phyloP scores from a whole-genome alignment of 352 stramenopile species.

The Globisporangium abappressorium region DNA sequence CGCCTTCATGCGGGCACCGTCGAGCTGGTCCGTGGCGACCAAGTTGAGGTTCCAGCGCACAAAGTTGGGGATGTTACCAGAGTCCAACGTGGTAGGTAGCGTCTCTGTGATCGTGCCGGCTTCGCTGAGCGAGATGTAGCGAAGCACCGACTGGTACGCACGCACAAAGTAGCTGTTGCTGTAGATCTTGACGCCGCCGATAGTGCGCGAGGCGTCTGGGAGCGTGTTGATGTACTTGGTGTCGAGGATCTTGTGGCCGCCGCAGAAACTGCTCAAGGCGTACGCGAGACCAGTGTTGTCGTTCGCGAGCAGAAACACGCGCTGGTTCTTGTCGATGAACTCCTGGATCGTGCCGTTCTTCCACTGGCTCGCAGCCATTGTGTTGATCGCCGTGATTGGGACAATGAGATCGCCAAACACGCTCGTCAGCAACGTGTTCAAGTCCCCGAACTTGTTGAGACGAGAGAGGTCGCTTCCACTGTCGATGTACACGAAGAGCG shows the following conservation, averaged over 20 bases:
- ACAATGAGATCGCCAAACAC: slow-evolving; percentile 45
- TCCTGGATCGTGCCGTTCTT: slow-evolving; percentile 44
- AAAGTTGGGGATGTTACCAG: slow-evolving; percentile 37
- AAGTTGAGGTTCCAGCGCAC: slow-evolving; percentile 56
- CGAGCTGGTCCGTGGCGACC: slow-evolving; percentile 51
- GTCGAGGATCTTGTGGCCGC: slow-evolving; percentile 39
- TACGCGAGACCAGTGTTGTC: slow-evolving; percentile 51
- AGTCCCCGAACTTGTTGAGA: slow-evolving; percentile 37
- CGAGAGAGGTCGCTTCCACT: slow-evolving; percentile 41
- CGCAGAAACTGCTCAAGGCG: slow-evolving; percentile 42
- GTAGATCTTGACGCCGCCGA: slow-evolving; percentile 28
- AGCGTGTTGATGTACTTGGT: slow-evolving; percentile 33
- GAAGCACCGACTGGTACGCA: slow-evolving; percentile 45
- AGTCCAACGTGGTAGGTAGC: slow-evolving; percentile 30
- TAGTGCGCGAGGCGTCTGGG: slow-evolving; percentile 37
- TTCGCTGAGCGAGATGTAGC: slow-evolving; percentile 53
- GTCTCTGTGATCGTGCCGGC: slow-evolving; percentile 16
- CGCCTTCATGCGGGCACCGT: slow-evolving; percentile 40
- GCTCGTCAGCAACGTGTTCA: slow-evolving; percentile 42
- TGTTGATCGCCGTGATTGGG: slow-evolving; percentile 36
- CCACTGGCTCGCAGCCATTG: slow-evolving; percentile 27
- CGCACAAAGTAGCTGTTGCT: slow-evolving; percentile 27
- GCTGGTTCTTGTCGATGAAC: slow-evolving; percentile 45
- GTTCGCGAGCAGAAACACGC: slow-evolving; percentile 46
- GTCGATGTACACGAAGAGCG: slow-evolving; percentile 63